These are phyloP conservation scores for Zasmidium angulare DNA, from an alignment of 2,329 filamentous ascomycete genomes.

Conservation along the genomic window DNA sequence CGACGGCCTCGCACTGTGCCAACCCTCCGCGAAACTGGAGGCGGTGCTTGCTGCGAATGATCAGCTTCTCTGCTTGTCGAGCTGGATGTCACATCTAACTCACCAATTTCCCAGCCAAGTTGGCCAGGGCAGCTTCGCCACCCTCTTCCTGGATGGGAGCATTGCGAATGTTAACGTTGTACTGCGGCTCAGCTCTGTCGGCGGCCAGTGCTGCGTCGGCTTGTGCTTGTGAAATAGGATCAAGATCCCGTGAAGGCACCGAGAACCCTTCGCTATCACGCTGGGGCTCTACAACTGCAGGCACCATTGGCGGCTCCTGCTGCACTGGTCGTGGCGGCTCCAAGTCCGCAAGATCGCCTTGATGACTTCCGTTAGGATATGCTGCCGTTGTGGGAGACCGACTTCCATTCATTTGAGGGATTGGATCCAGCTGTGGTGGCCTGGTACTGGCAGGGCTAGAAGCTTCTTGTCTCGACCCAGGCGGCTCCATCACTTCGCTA, in stretches of 20 bases:
- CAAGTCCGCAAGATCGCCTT: conserved; percentile 35
- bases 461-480: conserved; percentile 12
- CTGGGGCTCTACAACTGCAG: conserved; percentile 36
- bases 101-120: conserved; percentile 70
- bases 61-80: neutral
- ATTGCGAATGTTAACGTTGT: conserved; percentile 78
- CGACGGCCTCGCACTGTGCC: conserved; percentile 83
- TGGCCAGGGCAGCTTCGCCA: conserved; percentile 67
- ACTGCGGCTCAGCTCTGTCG: conserved; percentile 61
- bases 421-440: conserved; percentile 15
- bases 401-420: conserved; percentile 26
- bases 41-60: conserved; percentile 51
- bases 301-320: conserved; percentile 13
- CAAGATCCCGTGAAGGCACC: conserved; percentile 63
- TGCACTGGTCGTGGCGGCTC: conserved; percentile 31
- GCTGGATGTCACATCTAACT: conserved; percentile 23
- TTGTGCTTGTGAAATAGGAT: conserved; percentile 67
- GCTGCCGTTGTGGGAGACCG: conserved; percentile 14
- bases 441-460: conserved; percentile 10
- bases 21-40: conserved; percentile 48
- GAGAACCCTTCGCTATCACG: conserved; percentile 77
- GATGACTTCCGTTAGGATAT: conserved; percentile 34
- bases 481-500: conserved; percentile 31
- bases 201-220: conserved; percentile 57
- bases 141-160: conserved; percentile 77